phyloP scores from a whole-genome alignment of 2,329 filamentous ascomycete species.

The Microdochium trichocladiopsis region DNA sequence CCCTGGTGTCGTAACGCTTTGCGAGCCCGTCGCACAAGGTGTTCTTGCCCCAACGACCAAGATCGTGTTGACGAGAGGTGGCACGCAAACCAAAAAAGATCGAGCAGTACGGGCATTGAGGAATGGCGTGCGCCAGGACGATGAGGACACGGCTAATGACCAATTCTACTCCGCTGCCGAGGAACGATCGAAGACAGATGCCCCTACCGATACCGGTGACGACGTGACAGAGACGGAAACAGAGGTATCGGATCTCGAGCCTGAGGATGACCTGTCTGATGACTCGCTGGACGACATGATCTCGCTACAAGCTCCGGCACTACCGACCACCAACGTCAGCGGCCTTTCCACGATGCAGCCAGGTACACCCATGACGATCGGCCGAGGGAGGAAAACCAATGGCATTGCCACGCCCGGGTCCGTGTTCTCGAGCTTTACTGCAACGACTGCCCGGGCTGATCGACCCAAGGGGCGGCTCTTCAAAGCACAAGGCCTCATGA shows the following conservation, averaged over 20 bases:
- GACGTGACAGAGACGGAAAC: constrained; percentile 55
- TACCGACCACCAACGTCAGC: constrained; percentile 72
- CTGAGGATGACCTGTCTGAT: constrained; percentile 74
- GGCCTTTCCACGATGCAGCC: constrained; percentile 73
- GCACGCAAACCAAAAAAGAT: constrained; percentile 46
- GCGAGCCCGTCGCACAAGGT: constrained; percentile 89
- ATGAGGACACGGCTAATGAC: constrained; percentile 81
- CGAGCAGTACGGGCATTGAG: constrained; percentile 42
- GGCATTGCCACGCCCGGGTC: constrained; percentile 79
- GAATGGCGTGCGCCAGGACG: constrained; percentile 53
- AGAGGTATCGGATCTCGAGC: constrained; percentile 56
- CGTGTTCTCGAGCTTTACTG: constrained; percentile 82
- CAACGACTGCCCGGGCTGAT: constrained; percentile 71
- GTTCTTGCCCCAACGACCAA: constrained; percentile 70
- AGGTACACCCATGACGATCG: constrained; percentile 71
- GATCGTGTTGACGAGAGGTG: constrained; percentile 69
- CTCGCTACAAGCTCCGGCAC: constrained; percentile 70
- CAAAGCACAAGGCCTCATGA: constrained; percentile 71
- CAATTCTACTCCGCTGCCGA: constrained; percentile 91
- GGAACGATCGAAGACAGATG: constrained; percentile 58
- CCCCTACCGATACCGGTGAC: constrained; percentile 50
- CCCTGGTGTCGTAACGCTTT: constrained; percentile 83
- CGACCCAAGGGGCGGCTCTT: constrained; percentile 72
- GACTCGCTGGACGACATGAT: constrained; percentile 94
- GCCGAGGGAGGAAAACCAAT: constrained; percentile 57